Evolutionary conservation across 306 rosid genomes (phyloP).

Genomic region (Cucurbita argyrosperma): DNA sequence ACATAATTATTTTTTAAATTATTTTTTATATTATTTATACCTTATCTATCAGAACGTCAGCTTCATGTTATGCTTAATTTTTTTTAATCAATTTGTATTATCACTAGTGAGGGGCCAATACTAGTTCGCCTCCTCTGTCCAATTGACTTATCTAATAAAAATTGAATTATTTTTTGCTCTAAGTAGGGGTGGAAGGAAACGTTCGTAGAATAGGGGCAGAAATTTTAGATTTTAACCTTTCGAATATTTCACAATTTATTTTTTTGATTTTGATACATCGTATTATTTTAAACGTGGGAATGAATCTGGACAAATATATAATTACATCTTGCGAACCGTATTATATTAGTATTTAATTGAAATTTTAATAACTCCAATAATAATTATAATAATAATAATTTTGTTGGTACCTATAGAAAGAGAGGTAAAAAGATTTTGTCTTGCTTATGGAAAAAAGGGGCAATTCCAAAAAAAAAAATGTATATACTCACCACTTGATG

Average conservation of each 20-base stretch:
- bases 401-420: background rate
- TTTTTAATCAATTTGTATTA: background rate
- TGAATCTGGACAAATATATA: background rate
- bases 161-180: background rate
- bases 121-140: background rate
- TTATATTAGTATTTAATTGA: background rate
- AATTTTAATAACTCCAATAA: background rate
- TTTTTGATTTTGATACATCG: background rate
- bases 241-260: background rate
- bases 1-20: no score
- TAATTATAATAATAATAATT: background rate
- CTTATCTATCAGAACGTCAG: background rate
- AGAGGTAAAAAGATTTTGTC: background rate
- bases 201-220: background rate
- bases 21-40: background rate
- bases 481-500: background rate
- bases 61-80: background rate
- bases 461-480: no score
- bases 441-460: no score
- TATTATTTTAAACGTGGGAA: background rate
- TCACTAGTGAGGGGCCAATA: background rate
- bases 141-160: background rate
- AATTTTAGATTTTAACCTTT: no score
- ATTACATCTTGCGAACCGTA: background rate
- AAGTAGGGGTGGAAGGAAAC: background rate